These are phyloP conservation scores for Solanum pinnatisectum DNA, from an alignment of 257 asterid genomes.

Conservation along the genomic window DNA sequence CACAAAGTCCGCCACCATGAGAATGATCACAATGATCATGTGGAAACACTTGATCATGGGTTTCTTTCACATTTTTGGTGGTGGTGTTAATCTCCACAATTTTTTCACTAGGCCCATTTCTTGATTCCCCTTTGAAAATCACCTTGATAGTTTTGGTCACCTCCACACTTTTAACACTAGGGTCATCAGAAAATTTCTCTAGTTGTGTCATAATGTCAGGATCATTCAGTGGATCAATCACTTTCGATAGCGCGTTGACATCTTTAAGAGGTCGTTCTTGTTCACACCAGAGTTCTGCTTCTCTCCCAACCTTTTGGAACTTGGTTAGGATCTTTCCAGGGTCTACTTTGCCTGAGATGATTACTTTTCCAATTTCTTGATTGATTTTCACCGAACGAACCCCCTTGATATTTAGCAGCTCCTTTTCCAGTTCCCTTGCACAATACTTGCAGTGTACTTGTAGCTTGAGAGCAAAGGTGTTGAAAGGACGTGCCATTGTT, in stretches of 20 bases:
- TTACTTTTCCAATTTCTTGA: neutral
- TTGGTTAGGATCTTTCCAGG: conserved; percentile 4
- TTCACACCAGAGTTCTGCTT: conserved; percentile 14
- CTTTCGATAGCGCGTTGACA: neutral
- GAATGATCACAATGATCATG: neutral
- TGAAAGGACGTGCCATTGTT: neutral
- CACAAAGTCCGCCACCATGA: neutral
- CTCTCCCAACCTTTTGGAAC: conserved; percentile 1
- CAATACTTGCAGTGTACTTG: conserved; percentile 11
- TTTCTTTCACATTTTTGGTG: neutral
- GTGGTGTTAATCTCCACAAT: neutral
- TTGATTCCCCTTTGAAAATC: neutral
- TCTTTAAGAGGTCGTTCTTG: neutral
- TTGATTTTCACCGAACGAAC: neutral
- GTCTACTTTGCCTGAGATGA: conserved; percentile 7
- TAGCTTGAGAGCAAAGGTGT: conserved; percentile 2
- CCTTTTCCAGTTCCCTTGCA: neutral
- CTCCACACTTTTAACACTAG: neutral
- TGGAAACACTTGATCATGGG: neutral
- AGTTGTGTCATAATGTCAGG: neutral
- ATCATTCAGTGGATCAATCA: neutral
- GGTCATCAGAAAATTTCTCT: neutral
- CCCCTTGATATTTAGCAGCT: neutral
- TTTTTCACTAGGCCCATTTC: neutral
- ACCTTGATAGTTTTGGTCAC: neutral